Conservation (phyloP, 352 stramenopile species). For the Phytophthora syringae region DNA sequence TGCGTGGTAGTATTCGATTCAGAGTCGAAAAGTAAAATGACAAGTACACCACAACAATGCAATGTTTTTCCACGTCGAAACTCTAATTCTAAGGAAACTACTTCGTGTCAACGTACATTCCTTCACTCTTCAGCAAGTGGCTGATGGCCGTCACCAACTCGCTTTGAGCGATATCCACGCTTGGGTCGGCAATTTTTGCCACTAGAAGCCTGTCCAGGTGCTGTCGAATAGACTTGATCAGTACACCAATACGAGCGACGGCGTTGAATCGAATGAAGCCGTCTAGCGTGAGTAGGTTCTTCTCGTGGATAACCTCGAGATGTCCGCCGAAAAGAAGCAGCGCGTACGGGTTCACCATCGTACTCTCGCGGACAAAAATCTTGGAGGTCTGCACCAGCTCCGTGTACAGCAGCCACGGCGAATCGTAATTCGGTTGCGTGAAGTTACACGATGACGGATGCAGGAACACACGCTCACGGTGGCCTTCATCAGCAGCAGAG, state of each 20-base stretch:
- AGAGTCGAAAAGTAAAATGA: no score
- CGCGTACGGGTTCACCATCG: constrained; percentile 97
- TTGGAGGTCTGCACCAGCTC: constrained; percentile 97
- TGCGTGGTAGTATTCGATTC: no score
- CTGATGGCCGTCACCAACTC: constrained; percentile 86
- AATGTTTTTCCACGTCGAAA: background rate
- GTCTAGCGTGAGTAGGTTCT: constrained; percentile 87
- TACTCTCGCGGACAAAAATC: constrained; percentile 97
- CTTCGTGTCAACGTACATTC: constrained; percentile 56
- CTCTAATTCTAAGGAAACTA: background rate
- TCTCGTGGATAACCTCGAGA: constrained; percentile 92
- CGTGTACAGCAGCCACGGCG: constrained; percentile 96
- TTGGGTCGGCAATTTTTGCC: constrained; percentile 94
- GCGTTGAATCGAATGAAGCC: constrained; percentile 95
- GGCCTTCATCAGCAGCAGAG: constrained; percentile 12
- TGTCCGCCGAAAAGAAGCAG: constrained; percentile 98
- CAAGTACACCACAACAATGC: no score
- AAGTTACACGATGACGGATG: constrained; percentile 95
- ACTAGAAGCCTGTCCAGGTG: constrained; percentile 94
- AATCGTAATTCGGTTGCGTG: constrained; percentile 92
- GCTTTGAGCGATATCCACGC: constrained; percentile 90
- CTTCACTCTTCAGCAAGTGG: constrained; percentile 81
- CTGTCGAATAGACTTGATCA: constrained; percentile 95
- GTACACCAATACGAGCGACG: constrained; percentile 93
- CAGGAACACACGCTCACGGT: constrained; percentile 94